Conservation (phyloP, 1,284 basidiomycete species). For the Ganoderma boninense region DNA sequence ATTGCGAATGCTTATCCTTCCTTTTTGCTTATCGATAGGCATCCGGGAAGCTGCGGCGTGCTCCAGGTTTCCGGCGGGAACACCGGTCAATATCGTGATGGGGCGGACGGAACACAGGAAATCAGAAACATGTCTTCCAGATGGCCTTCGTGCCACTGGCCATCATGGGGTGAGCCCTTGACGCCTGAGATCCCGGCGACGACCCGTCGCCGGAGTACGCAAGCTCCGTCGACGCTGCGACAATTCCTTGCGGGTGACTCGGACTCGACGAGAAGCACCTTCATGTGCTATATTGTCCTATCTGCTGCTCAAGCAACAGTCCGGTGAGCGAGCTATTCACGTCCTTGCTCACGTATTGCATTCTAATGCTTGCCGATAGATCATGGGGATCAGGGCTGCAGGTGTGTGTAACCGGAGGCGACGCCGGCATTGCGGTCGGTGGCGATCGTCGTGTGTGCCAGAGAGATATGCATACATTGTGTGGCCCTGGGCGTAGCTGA, state of each 20-base stretch:
- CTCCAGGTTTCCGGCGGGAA: background rate
- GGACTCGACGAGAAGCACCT: background rate
- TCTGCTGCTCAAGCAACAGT: background rate
- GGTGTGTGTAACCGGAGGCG: background rate
- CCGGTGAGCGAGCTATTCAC: background rate
- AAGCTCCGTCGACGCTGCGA: background rate
- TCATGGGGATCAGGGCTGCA: background rate
- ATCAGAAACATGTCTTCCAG: background rate
- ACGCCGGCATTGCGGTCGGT: background rate
- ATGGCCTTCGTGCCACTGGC: background rate
- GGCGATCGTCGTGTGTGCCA: no score
- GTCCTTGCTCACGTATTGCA: background rate
- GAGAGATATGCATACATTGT: background rate
- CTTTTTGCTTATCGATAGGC: constrained; percentile 3
- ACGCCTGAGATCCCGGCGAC: background rate
- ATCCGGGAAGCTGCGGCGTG: background rate
- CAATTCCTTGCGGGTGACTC: background rate
- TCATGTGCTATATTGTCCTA: no score
- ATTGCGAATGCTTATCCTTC: background rate
- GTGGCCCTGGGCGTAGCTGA: background rate
- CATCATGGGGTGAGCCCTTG: no score
- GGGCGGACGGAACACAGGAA: background rate
- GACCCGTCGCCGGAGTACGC: background rate
- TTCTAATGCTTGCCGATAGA: background rate
- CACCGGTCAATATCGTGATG: background rate